Base-by-base conservation (phyloP, 352 stramenopile species). In the Pythium utonaiense region DNA sequence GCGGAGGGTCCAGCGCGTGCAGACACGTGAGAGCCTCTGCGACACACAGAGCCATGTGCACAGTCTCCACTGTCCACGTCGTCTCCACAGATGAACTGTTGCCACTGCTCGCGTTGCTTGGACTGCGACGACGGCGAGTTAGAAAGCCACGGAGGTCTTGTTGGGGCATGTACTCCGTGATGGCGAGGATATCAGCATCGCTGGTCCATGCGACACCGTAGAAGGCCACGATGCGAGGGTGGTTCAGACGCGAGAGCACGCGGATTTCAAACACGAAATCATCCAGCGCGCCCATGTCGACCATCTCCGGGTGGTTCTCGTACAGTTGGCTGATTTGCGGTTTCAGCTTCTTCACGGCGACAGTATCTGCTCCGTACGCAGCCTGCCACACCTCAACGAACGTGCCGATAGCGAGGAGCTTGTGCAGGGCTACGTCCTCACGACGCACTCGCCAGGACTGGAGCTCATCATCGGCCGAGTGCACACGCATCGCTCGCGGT, bases 191-290 rank as follows among this genome's bases (percentile, higher is more conserved):
- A 13, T 78, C 66, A 0, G 54, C 69, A 16, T 65, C 66, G 21
- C 42, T 66, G 14, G 56, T 67, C 77, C 77, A 87, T 9, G 71
- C 71, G 1, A 68, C 62, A 2, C 77, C 77, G 19, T 78, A 79
- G 45, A 87, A 85, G 16, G 73, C 60, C 5, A 87, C 66, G 34
- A 87, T 72, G 13, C 68, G 75, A 7, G 77, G 75, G 38, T 83
- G 77, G 47, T 87, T 67, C 1, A 87, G 64, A 6, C 69, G 64
- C 22, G 75, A 75, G 8, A 84, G 61, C 38, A 84, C 52, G 36
- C 78, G 75, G 56, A 82, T 76, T 52, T 83, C 77, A 50, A 72
- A 69, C 52, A 84, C 45, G 25, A 87, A 83, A 53, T 75, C 77
- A 34, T 69, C 62, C n/a, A 77, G 47, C 13, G 75, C 45, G 13